Evolutionary conservation across 75 land plant genomes (phyloP).

Genomic region (Selaginella tamariscina): DNA sequence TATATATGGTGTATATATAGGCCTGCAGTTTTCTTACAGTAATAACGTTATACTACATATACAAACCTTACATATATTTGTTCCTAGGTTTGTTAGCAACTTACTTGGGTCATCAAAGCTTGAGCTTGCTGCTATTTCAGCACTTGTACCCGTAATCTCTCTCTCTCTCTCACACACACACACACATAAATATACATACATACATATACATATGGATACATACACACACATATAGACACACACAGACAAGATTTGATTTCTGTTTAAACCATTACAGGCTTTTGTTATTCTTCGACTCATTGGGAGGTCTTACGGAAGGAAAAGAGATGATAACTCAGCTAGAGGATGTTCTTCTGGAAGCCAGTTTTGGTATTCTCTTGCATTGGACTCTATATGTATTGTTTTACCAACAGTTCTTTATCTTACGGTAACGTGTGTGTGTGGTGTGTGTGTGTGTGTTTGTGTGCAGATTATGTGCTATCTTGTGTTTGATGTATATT

Average conservation of each 20-base stretch:
- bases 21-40: too few relatives aligned
- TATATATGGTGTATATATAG: too few relatives aligned
- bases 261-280: conserved; percentile 16
- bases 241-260: neutral
- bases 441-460: neutral
- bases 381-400: conserved; percentile 17
- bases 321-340: neutral
- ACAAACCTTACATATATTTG: neutral
- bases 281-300: conserved; percentile 19
- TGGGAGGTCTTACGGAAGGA: neutral
- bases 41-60: neutral
- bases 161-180: neutral
- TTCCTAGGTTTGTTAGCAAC: conserved; percentile 79
- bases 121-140: conserved; percentile 46
- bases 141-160: conserved; percentile 38
- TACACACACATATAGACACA: neutral
- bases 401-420: conserved; percentile 19
- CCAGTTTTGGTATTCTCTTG: conserved; percentile 14
- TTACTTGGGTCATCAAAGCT: conserved; percentile 72
- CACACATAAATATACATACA: neutral
- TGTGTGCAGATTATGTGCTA: neutral
- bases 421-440: conserved; percentile 15
- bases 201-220: neutral
- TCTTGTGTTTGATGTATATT: neutral
- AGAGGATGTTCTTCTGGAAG: neutral